Evolutionary conservation across 2,329 filamentous ascomycete species (phyloP).

Genomic region (Endoconidiophora laricicola): DNA sequence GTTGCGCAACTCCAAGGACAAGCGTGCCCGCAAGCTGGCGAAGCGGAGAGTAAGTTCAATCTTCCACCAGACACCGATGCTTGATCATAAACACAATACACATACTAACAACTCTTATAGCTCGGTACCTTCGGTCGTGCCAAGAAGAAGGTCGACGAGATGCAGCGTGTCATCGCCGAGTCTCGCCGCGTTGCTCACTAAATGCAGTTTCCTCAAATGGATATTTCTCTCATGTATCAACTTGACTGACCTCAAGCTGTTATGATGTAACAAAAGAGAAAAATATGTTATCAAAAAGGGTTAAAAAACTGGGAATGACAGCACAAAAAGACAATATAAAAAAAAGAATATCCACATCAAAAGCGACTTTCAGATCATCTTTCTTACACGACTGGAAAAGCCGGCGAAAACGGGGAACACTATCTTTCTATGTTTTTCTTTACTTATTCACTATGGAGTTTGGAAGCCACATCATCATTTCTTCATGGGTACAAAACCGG

Average conservation of each 20-base stretch:
- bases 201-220: slow-evolving; percentile 18
- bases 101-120: slow-evolving; percentile 27
- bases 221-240: neutral
- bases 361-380: neutral
- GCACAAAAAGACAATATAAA: slow-evolving; percentile 11
- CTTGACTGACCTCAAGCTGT: neutral
- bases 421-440: neutral
- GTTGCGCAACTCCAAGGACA: slow-evolving; percentile 97
- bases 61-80: too few species aligned
- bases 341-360: slow-evolving; percentile 7
- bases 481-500: neutral
- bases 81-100: neutral
- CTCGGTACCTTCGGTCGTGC: slow-evolving; percentile 97
- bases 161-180: slow-evolving; percentile 95
- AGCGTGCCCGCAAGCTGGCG: slow-evolving; percentile 95
- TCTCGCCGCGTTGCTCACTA: slow-evolving; percentile 54
- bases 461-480: too few species aligned
- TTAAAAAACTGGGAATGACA: slow-evolving; percentile 12
- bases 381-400: neutral
- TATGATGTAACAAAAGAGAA: neutral
- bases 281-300: slow-evolving; percentile 2
- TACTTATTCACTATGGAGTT: neutral
- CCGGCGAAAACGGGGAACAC: neutral
- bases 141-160: slow-evolving; percentile 99
- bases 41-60: slow-evolving; percentile 77